These are phyloP conservation scores for Kalmusia sp. DNA, from an alignment of 2,329 filamentous ascomycete species.

Conservation along the genomic window DNA sequence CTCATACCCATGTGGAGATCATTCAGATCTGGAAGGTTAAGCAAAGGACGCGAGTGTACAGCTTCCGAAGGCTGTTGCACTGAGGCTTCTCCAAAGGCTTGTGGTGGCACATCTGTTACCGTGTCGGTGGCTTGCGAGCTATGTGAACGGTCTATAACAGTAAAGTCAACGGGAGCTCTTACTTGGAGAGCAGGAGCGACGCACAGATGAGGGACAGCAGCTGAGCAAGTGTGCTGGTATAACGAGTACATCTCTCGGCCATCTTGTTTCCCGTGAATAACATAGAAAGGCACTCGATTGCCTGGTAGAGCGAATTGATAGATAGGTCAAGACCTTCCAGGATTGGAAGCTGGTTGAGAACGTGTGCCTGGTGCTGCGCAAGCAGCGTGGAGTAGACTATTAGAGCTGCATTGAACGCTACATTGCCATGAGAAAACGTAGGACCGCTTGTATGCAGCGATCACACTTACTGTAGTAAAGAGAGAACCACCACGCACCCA, in stretches of 20 bases:
- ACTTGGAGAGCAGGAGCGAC: no score
- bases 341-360: slow-evolving; percentile 26
- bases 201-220: slow-evolving; percentile 10
- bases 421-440: neutral
- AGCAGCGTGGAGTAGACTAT: no score
- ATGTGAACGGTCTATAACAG: no score
- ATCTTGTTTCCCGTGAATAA: slow-evolving; percentile 18
- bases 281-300: slow-evolving; percentile 18
- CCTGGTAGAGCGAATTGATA: slow-evolving; percentile 9
- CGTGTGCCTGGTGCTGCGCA: no score
- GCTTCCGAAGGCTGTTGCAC: no score
- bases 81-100: no score
- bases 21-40: slow-evolving; percentile 13
- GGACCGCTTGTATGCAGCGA: neutral
- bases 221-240: slow-evolving; percentile 13
- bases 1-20: slow-evolving; percentile 16
- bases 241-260: slow-evolving; percentile 19
- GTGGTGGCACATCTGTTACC: no score
- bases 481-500: slow-evolving; percentile 53
- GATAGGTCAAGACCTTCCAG: slow-evolving; percentile 13
- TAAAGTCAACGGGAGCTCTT: no score
- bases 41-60: neutral
- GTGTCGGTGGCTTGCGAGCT: no score
- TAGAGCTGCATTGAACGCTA: slow-evolving; percentile 37
- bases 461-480: slow-evolving; percentile 46